These are phyloP conservation scores for Dactylellina drechsleri DNA, from an alignment of 2,329 filamentous ascomycete genomes.

Conservation along the genomic window DNA sequence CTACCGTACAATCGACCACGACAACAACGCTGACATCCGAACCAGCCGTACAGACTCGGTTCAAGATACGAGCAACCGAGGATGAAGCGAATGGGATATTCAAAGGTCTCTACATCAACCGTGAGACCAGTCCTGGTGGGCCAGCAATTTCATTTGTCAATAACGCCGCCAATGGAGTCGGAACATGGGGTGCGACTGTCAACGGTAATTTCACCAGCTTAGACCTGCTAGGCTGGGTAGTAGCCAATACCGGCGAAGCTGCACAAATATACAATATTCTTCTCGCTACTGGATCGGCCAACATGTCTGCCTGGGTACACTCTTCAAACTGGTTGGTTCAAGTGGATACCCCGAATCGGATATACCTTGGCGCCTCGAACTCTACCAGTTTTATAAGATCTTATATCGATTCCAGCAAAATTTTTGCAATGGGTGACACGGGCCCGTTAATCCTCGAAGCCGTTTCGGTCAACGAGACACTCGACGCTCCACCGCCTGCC, in stretches of 20 bases:
- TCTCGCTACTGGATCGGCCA: neutral
- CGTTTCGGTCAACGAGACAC: neutral
- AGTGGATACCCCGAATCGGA: neutral
- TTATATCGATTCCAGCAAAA: constrained; percentile 1
- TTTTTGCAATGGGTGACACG: neutral
- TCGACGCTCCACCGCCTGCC: neutral
- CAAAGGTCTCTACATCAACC: constrained; percentile 1
- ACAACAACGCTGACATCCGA: neutral
- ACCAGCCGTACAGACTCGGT: neutral
- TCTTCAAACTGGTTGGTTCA: constrained; percentile 1
- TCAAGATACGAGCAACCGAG: constrained; percentile 1
- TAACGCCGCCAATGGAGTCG: neutral
- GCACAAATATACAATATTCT: neutral
- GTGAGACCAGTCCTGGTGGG: neutral
- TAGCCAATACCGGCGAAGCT: neutral
- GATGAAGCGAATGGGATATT: constrained; percentile 5
- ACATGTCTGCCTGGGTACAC: neutral
- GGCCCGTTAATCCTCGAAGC: constrained; percentile 15
- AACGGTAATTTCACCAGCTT: neutral
- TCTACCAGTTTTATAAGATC: neutral
- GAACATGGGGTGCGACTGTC: constrained; percentile 3
- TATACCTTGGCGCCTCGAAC: constrained; percentile 6
- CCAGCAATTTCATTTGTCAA: neutral
- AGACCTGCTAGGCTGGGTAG: neutral
- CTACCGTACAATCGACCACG: neutral